A percentile compares a stretch with the other conserved stretches of the same genome.
These are phyloP conservation scores for Chlorella sp. DNA, from an alignment of 139 green algal species.

Conservation along the genomic window DNA sequence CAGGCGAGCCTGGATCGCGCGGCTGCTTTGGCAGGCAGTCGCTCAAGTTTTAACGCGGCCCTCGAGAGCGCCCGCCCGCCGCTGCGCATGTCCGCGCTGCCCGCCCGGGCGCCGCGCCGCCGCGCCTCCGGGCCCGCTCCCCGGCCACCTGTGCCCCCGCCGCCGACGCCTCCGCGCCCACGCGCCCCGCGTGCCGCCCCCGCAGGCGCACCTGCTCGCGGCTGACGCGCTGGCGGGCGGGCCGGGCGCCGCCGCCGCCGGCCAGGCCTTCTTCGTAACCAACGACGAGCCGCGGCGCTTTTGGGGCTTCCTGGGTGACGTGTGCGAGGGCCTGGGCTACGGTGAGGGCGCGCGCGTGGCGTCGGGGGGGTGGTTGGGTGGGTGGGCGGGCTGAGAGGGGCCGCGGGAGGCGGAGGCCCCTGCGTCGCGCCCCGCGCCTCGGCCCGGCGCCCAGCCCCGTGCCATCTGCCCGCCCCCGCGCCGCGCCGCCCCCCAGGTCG, in stretches of 20 bases:
- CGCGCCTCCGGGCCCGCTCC: not conserved
- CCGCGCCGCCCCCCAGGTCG: too few relatives aligned
- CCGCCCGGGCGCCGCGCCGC: too few relatives aligned
- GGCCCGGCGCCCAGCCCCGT: not conserved
- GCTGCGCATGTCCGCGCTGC: too few relatives aligned
- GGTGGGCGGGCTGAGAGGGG: not conserved
- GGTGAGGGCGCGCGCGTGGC: not conserved
- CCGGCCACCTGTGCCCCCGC: not conserved
- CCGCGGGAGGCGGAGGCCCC: not conserved
- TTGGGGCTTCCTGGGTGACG: constrained; percentile 85
- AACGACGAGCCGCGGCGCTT: constrained; percentile 83
- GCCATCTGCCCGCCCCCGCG: not conserved
- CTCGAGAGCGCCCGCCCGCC: too few relatives aligned
- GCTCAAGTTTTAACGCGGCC: too few relatives aligned
- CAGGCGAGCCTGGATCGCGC: too few relatives aligned
- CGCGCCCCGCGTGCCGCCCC: not conserved
- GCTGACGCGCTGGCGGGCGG: constrained; percentile 47
- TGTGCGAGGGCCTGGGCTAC: constrained; percentile 85
- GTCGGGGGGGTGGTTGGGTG: not conserved
- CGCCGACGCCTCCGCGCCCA: not conserved
- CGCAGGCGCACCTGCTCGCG: constrained; percentile 54
- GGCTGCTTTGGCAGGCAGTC: too few relatives aligned
- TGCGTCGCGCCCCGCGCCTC: not conserved
- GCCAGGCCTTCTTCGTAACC: constrained; percentile 88
- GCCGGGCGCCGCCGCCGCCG: constrained; percentile 43